Evolutionary conservation across 140 eudicot species (phyloP).

Genomic region (Cichorium intybus): DNA sequence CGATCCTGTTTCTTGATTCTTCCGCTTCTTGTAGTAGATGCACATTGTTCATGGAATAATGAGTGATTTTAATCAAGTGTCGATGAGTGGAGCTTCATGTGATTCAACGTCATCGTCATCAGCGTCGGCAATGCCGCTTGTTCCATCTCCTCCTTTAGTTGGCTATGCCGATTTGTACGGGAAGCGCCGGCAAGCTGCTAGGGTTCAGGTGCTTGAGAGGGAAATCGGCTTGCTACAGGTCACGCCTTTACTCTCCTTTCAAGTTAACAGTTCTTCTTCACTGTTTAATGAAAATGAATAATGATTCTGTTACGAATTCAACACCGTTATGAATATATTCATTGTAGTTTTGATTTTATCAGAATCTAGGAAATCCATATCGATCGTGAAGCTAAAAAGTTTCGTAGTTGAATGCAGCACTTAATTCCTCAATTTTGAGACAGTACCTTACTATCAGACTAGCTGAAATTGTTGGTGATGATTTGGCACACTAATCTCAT

Average conservation of each 20-base stretch:
- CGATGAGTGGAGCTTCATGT: background rate
- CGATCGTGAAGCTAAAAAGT: background rate
- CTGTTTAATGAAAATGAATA: background rate
- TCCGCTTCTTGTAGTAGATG: background rate
- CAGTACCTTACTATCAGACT: background rate
- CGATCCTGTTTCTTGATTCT: background rate
- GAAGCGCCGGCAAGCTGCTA: constrained; percentile 8
- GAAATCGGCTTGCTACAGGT: constrained; percentile 1
- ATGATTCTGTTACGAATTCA: background rate
- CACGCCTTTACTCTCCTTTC: background rate
- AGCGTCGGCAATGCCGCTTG: background rate
- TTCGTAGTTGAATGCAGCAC: background rate
- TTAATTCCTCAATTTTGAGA: background rate
- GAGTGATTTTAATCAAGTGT: background rate
- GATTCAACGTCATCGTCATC: background rate
- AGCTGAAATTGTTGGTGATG: background rate
- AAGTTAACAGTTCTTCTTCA: background rate
- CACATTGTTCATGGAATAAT: background rate
- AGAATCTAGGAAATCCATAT: background rate
- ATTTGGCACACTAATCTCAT: background rate
- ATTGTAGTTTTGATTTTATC: background rate
- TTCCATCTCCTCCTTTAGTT: background rate
- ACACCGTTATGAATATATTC: background rate
- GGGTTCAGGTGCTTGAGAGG: background rate
- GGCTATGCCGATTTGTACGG: constrained; percentile 2